Conservation (phyloP, 805 yeast genomes). For the Teunomyces cretensis region DNA sequence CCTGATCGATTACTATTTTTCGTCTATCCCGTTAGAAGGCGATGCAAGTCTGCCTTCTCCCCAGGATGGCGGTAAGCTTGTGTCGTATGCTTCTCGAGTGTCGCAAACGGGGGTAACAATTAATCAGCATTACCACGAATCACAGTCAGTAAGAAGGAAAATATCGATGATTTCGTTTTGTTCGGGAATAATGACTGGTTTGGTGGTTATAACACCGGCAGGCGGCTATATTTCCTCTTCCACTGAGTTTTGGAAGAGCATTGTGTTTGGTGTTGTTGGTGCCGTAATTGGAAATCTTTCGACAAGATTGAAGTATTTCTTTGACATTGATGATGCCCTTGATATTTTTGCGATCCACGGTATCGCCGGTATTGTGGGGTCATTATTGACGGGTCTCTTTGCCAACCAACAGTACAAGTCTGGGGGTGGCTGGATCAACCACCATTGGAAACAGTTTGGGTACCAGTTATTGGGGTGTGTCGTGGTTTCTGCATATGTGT, state of each 20-base stretch:
- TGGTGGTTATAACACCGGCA: conserved; percentile 44
- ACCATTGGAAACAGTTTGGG: conserved; percentile 41
- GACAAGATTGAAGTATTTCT: conserved; percentile 39
- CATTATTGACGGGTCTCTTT: conserved; percentile 40
- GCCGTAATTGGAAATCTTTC: conserved; percentile 36
- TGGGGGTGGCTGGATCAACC: conserved; percentile 42
- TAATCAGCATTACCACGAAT: conserved; percentile 18
- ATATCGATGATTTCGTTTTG: conserved; percentile 39
- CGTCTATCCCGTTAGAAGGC: conserved; percentile 39
- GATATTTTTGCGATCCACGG: conserved; percentile 47
- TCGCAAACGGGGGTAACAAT: conserved; percentile 15
- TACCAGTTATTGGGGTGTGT: conserved; percentile 39
- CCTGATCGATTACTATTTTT: conserved; percentile 37
- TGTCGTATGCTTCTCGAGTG: background rate
- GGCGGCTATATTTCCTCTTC: conserved; percentile 41
- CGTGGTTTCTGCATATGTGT: conserved; percentile 34
- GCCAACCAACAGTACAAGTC: conserved; percentile 32
- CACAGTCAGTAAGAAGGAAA: conserved; percentile 23
- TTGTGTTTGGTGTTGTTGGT: conserved; percentile 41
- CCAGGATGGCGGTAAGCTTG: background rate
- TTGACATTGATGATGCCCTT: conserved; percentile 42
- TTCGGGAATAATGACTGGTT: conserved; percentile 41
- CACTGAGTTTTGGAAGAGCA: conserved; percentile 39
- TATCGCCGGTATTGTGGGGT: conserved; percentile 40
- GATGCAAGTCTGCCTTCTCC: background rate